Base-by-base conservation (phyloP, 1,284 basidiomycete genomes). In the Ceratobasidium sp. region DNA sequence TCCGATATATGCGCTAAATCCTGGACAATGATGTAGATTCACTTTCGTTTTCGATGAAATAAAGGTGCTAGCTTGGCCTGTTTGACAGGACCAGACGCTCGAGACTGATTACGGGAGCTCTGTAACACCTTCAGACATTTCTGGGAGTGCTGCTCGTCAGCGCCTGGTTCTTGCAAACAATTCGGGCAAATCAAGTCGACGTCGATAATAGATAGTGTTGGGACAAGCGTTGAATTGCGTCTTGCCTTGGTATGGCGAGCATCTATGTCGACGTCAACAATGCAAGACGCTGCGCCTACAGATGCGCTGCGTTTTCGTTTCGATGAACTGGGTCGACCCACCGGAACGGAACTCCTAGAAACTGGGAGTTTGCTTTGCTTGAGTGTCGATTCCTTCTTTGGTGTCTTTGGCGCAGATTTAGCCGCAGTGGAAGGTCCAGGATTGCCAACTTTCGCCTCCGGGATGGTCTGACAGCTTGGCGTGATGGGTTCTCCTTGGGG, bases 301-400 rank as follows among this genome's bases (percentile, higher is more conserved):
- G 71, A 74, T 17, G 35, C 71, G 33, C 71, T 74, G 11, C 71
- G 71, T 26, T 74, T 74, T 49, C 71, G 42, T 47, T 74, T 74
- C 23, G 71, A 45, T 10, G 23, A n/a, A 31, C 45, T 49, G n/a
- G 56, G 45, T 61, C n/a, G 56, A 7, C 42, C 56, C 15, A 73
- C n/a, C 8, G 69, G 69, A 20, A 73, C 69, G 8, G 69, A 61
- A 17, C 69, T 42, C 37, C 69, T 60, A 23, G 71, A 74, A 31
- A 74, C 13, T 28, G 60, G 60, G 23, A 74, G 47, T 31, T 54
- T 63, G 45, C 45, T 64, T 53, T 74, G 71, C 33, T 53, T 64
- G 26, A 64, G 39, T 53, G 23, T 53, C 28, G 10, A 17, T 8
- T 10, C n/a, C 49, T 23, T n/a, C 31, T 74, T 65, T 10, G 26